phyloP scores from a whole-genome alignment of 768 basidiomycete genomes.

The Phanerochaete carnosa region DNA sequence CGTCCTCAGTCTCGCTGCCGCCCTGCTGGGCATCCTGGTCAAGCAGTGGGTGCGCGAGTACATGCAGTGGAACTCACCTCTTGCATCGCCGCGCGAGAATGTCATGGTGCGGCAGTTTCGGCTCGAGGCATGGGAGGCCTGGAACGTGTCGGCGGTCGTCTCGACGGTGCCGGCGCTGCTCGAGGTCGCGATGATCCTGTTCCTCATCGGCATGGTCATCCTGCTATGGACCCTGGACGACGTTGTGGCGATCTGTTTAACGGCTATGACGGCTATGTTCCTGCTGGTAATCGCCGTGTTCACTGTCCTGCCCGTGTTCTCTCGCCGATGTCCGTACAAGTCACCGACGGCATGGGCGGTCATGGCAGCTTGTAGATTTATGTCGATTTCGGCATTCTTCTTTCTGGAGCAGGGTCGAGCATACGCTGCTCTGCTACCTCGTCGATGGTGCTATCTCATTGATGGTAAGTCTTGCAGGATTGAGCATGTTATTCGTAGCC shows the following conservation, averaged over 20 bases:
- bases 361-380: too few species aligned
- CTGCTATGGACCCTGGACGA: constrained; percentile 3
- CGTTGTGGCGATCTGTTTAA: background rate
- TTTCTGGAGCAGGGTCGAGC: too few species aligned
- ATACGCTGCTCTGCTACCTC: too few species aligned
- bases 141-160: background rate
- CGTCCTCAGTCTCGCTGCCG: constrained; percentile 2
- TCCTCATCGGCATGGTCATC: background rate
- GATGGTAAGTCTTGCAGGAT: too few species aligned
- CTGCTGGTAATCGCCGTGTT: background rate
- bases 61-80: background rate
- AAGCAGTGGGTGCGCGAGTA: constrained; percentile 5
- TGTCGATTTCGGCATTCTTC: too few species aligned
- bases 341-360: background rate
- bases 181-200: background rate
- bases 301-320: background rate
- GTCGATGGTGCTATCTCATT: too few species aligned
- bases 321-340: background rate
- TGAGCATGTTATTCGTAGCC: too few species aligned
- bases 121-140: background rate
- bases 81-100: background rate
- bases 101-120: background rate
- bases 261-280: background rate
- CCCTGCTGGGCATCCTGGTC: background rate
- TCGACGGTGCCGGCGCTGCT: background rate